Conservation (phyloP, 2,329 filamentous ascomycete genomes). For the Fusarium duplospermum region DNA sequence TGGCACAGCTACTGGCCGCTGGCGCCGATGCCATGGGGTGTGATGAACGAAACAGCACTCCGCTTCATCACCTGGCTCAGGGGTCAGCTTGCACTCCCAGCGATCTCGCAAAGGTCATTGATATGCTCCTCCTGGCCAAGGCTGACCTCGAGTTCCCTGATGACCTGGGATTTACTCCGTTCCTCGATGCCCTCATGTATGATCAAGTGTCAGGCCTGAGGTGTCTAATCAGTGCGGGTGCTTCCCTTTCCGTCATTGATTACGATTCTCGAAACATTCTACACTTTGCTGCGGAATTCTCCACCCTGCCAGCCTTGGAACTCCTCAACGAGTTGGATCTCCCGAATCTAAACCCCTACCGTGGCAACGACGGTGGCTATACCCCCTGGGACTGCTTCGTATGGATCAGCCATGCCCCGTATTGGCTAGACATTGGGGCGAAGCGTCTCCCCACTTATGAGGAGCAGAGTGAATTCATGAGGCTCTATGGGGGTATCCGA, state of each 20-base stretch:
- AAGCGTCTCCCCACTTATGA: background rate
- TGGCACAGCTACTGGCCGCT: background rate
- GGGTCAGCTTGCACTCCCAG: fast-evolving
- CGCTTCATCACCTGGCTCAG: background rate
- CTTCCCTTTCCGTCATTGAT: background rate
- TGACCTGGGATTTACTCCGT: fast-evolving
- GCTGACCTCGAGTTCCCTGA: background rate
- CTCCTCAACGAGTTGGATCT: background rate
- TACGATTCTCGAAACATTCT: fast-evolving
- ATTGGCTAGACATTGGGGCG: fast-evolving
- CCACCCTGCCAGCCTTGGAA: background rate
- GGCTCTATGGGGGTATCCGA: constrained; percentile 15
- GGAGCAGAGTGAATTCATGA: constrained; percentile 2
- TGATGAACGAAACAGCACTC: fast-evolving
- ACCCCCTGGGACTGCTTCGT: background rate
- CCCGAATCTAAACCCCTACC: background rate
- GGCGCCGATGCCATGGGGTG: constrained; percentile 10
- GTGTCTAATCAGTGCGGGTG: background rate
- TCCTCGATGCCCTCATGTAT: fast-evolving
- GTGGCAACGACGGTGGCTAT: fast-evolving
- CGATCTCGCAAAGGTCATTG: background rate
- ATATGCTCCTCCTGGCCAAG: background rate
- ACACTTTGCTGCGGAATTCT: fast-evolving
- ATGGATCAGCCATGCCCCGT: fast-evolving
- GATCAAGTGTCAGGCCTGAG: fast-evolving